Evolutionary conservation across 2,329 filamentous ascomycete genomes (phyloP).

Genomic region (Microcyclospora tardicrescens): DNA sequence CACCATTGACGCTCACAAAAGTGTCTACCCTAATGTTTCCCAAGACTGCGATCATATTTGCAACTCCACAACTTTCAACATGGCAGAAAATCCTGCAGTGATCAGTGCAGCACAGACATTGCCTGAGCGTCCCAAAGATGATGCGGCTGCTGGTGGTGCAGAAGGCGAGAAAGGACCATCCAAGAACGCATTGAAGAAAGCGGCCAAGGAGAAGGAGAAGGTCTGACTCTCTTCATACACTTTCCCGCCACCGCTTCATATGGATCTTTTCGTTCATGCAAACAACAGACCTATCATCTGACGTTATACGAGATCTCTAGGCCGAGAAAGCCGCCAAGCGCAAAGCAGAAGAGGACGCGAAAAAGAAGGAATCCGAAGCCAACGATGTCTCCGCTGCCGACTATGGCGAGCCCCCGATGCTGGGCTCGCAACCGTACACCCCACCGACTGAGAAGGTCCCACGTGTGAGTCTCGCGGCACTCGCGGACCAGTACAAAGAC

Average conservation of each 20-base stretch:
- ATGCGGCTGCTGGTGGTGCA: conserved; percentile 10
- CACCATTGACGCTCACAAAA: no score
- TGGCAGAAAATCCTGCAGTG: background rate
- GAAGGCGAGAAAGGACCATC: conserved; percentile 40
- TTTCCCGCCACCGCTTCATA: background rate
- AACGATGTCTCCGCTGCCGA: conserved; percentile 58
- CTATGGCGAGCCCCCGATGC: conserved; percentile 59
- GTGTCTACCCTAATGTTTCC: no score
- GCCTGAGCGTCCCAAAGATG: conserved; percentile 20
- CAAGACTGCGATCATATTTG: no score
- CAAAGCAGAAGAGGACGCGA: conserved; percentile 53
- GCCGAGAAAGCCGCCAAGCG: conserved; percentile 53
- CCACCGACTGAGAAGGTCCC: conserved; percentile 37
- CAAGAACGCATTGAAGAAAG: conserved; percentile 77
- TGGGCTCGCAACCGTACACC: conserved; percentile 39
- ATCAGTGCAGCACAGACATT: conserved; percentile 3
- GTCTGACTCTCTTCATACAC: conserved; percentile 30
- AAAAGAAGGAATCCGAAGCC: conserved; percentile 54
- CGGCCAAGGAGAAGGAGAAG: conserved; percentile 81
- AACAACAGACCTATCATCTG: background rate
- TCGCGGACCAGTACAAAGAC: conserved; percentile 52
- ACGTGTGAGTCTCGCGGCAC: conserved; percentile 46
- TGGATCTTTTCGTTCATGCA: background rate
- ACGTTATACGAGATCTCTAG: conserved; percentile 6
- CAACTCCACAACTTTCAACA: background rate